Evolutionary conservation across 2,329 filamentous ascomycete species (phyloP), one percentile per base, ranked within the genome.

Genomic region (Xylariaceae sp.): DNA sequence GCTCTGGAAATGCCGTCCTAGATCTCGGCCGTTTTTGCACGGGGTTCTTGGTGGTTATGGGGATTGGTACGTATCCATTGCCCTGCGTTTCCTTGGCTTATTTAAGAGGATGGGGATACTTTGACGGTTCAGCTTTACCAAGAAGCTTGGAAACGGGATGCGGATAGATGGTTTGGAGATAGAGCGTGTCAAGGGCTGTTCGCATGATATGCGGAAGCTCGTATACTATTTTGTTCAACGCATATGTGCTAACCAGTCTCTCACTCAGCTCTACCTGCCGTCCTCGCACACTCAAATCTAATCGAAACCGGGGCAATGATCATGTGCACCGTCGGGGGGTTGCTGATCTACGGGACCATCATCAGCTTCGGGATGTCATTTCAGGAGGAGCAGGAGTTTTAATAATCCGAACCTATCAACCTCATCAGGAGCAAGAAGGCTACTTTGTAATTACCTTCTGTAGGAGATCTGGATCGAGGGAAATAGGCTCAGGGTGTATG

Each of bases 341-440:
- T 97, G 58, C 79, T 99, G 73, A 99, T 99, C 74, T 99, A 99
- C 77, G 91, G 92, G 55, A 99, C 95, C 45, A 97, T 99, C 73
- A 96, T 99, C 77, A 95, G 90, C 78, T 99, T 99, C 76, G 89
- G 90, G 65, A 90, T 97, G 87, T 99, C 98, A 80, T 99, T 99
- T 82, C 90, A 94, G 74, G 93, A 98, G 76, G 92, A 98, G 74
- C 90, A 96, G 72, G 95, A 98, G 69, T 99, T 98, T 75, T 98
- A 78, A 48, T 44, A 43, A 33, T 44, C 23, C 23, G 17, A 26
- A 28, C 31, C 47, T 23, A 37, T 17, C 17, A 31, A 12, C 3
- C 36, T 11, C 14, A 19, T 19, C 4, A 6, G 12, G 11, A 37
- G 21, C 28, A 7, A 28, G 26, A 44, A 44, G 17, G 11, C 23